Evolutionary conservation across 345 rosid genomes (phyloP).

Genomic region (Eucalyptus shirleyi): DNA sequence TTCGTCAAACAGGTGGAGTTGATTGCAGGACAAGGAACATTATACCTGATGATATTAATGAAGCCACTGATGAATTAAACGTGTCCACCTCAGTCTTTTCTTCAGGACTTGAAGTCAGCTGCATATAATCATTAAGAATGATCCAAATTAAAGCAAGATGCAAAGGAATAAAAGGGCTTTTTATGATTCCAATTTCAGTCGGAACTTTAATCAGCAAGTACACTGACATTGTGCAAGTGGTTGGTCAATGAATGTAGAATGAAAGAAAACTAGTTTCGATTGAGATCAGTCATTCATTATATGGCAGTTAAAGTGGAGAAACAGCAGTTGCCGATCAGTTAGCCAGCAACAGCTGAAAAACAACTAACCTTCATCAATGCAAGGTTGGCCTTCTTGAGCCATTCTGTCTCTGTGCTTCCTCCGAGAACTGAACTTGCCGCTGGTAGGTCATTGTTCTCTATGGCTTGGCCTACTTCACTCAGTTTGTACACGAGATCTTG

Average conservation of each 20-base stretch:
- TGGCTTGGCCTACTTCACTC: constrained; percentile 87
- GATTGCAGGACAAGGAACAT: background rate
- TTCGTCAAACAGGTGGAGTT: background rate
- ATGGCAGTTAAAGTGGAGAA: background rate
- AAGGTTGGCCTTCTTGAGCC: constrained; percentile 55
- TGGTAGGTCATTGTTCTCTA: constrained; percentile 68
- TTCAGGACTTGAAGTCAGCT: constrained; percentile 67
- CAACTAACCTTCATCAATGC: constrained; percentile 67
- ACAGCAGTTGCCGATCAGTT: background rate
- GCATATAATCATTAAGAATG: too few species aligned
- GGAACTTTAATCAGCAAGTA: background rate
- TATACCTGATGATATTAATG: constrained; percentile 73
- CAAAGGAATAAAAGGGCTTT: background rate
- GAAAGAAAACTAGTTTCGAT: background rate
- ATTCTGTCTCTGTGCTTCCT: constrained; percentile 47
- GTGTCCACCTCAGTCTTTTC: constrained; percentile 57
- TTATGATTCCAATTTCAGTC: background rate
- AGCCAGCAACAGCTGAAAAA: background rate
- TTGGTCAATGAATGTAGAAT: background rate
- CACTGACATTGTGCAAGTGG: background rate
- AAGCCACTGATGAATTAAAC: constrained; percentile 69
- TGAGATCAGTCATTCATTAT: background rate
- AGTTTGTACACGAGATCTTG: constrained; percentile 85
- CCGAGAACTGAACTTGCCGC: constrained; percentile 71
- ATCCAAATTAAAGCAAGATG: too few species aligned